Conservation (phyloP, 2,329 filamentous ascomycete genomes). For the Waltergamsia citrina region DNA sequence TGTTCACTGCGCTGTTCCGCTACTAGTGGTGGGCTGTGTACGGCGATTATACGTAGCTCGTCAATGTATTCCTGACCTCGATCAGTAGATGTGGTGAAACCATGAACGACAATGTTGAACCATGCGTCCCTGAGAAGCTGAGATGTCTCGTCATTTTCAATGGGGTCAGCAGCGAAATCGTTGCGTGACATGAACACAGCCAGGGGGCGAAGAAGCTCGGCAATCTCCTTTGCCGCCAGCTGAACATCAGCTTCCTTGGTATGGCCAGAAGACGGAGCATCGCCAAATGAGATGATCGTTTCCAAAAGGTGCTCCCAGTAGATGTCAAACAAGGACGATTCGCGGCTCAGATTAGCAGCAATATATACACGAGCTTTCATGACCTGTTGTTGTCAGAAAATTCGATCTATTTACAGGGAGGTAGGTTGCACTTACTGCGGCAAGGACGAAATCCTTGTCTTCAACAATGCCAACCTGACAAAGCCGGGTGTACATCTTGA, state of each 20-base stretch:
- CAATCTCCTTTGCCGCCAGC: conserved; percentile 77
- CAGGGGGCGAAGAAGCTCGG: conserved; percentile 78
- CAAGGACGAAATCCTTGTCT: conserved; percentile 55
- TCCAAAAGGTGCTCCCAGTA: conserved; percentile 81
- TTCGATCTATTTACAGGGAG: too few species aligned
- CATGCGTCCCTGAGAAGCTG: conserved; percentile 80
- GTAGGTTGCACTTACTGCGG: conserved; percentile 49
- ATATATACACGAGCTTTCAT: conserved; percentile 73
- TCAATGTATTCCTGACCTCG: conserved; percentile 63
- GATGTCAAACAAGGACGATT: conserved; percentile 69
- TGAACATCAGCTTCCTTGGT: conserved; percentile 71
- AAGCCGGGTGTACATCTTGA: conserved; percentile 74
- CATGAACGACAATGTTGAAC: conserved; percentile 97
- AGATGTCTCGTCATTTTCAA: conserved; percentile 58
- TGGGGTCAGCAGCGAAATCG: conserved; percentile 38
- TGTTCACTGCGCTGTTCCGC: conserved; percentile 83
- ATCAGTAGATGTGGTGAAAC: conserved; percentile 68
- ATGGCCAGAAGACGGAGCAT: conserved; percentile 65
- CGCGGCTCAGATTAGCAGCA: conserved; percentile 55
- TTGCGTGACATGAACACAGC: conserved; percentile 70
- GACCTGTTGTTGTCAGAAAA: conserved; percentile 35
- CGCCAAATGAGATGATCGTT: conserved; percentile 81
- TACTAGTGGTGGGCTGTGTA: conserved; percentile 79
- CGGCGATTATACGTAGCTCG: conserved; percentile 75
- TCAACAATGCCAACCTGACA: conserved; percentile 64